phyloP scores from a whole-genome alignment of 371 early-diverging fungal genomes.

The Neoconidiobolus thromboides region DNA sequence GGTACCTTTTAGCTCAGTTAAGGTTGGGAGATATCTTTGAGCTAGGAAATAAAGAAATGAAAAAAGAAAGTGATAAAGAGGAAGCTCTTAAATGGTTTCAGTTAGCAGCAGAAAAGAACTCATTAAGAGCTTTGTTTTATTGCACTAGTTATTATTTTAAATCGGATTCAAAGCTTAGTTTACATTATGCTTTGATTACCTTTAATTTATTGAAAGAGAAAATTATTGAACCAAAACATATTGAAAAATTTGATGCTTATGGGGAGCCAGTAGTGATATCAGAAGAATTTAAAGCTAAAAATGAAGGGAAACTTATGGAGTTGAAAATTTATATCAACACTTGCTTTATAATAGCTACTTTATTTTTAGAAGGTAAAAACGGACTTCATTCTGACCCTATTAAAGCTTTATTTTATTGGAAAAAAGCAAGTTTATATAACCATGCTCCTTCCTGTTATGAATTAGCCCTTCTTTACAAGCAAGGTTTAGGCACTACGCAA shows the following conservation, averaged over 20 bases:
- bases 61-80: background rate
- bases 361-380: background rate
- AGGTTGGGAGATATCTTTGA: slow-evolving; percentile 1
- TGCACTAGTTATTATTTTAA: background rate
- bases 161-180: background rate
- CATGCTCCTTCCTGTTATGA: background rate
- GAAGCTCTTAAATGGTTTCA: background rate
- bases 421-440: background rate
- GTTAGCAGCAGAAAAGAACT: background rate
- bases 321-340: background rate
- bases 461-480: background rate
- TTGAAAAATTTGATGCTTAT: background rate
- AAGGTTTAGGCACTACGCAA: background rate
- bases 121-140: background rate
- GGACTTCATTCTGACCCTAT: background rate
- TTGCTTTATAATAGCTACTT: background rate
- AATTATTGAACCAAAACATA: background rate
- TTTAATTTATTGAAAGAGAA: background rate
- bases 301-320: background rate
- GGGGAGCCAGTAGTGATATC: background rate
- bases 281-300: background rate
- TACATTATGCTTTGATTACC: background rate
- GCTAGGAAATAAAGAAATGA: background rate
- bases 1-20: background rate
- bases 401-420: background rate